A percentile compares a stretch with the other conserved stretches of the same genome.
Conservation (phyloP, 352 stramenopile genomes). For the Thraustotheca clavata region DNA sequence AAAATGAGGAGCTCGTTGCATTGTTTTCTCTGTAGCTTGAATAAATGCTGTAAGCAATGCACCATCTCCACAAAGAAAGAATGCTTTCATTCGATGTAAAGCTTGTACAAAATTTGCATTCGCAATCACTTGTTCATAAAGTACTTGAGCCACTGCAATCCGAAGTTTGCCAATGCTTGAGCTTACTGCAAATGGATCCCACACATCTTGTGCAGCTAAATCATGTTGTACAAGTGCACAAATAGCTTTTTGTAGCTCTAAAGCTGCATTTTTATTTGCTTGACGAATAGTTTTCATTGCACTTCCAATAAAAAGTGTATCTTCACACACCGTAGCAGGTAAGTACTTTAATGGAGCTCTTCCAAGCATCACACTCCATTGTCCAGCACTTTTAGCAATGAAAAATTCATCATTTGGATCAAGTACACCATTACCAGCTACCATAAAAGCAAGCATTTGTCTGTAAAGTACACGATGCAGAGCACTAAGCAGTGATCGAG, state of each 20-base stretch:
- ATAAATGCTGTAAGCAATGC: conserved; percentile 71
- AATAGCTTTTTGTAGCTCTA: conserved; percentile 34
- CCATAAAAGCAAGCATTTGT: conserved; percentile 78
- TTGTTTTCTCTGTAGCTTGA: conserved; percentile 46
- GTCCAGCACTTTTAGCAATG: conserved; percentile 28
- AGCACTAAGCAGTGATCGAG: not conserved
- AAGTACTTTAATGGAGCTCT: conserved; percentile 11
- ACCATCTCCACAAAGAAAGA: conserved; percentile 55
- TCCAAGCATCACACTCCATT: not conserved
- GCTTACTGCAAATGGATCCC: conserved; percentile 43
- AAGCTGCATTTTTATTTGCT: conserved; percentile 26
- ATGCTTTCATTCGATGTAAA: conserved; percentile 35
- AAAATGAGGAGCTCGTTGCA: conserved; percentile 36
- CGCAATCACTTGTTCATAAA: conserved; percentile 62
- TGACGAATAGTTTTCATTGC: conserved; percentile 56
- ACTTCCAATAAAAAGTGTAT: conserved; percentile 20
- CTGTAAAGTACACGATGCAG: conserved; percentile 41
- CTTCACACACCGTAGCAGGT: conserved; percentile 7
- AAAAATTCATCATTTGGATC: conserved; percentile 76
- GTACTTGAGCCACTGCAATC: conserved; percentile 33
- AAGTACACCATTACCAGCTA: conserved; percentile 47
- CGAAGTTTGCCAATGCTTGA: conserved; percentile 52
- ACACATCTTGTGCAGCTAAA: conserved; percentile 30
- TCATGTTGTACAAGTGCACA: conserved; percentile 35
- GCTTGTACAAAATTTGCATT: conserved; percentile 50